Base-by-base conservation (phyloP, 2,329 filamentous ascomycete species). In the Pseudocercospora fijiensis region DNA sequence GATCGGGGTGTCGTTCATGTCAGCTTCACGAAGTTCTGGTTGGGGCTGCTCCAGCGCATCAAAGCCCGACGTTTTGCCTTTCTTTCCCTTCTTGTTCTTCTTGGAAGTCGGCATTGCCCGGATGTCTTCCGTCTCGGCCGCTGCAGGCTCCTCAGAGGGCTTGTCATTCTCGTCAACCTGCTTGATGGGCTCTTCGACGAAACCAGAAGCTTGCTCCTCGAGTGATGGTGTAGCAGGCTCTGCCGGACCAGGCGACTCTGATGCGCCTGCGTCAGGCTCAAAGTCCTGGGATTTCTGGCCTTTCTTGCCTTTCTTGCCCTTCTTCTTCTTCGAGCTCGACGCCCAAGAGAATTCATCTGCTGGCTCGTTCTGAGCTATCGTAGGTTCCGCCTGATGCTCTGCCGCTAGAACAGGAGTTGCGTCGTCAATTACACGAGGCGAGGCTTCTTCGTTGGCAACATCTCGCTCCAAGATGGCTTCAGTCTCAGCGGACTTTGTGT, bases 21-120 rank as follows among this genome's bases (percentile, higher is more conserved):
- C 43, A 3, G 22, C 53, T 10, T 58, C 59, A 33, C 13, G n/a
- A 24, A 18, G 1, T 30, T 57, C 51, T 22, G 52, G 24, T 20
- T 65, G 41, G 11, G 27, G 45, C 76, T 74, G 49, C 78, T 75
- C 53, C 7, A 18, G 24, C 11, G 28, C 33, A 33, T 43, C 53
- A 20, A 66, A 59, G 26, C 20, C 55, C 11, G 67, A 65, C 70
- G 79, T 81, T 41, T 72, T 72, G 66, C 74, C 81, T 56, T 78
- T 80, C 71, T 78, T 82, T 30, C 76, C 78, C 64, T 79, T 76
- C 55, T 68, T 67, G 65, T 22, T 60, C 56, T 37, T 69, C 65
- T 49, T 64, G 41, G 51, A 33, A 13, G 41, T 5, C 10, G 51
- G 41, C 37, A 49, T 18, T 22, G 59, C 24, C 59, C 52, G 51